Base-by-base conservation (phyloP, 495 filamentous ascomycete genomes). In the Cercophora samala region DNA sequence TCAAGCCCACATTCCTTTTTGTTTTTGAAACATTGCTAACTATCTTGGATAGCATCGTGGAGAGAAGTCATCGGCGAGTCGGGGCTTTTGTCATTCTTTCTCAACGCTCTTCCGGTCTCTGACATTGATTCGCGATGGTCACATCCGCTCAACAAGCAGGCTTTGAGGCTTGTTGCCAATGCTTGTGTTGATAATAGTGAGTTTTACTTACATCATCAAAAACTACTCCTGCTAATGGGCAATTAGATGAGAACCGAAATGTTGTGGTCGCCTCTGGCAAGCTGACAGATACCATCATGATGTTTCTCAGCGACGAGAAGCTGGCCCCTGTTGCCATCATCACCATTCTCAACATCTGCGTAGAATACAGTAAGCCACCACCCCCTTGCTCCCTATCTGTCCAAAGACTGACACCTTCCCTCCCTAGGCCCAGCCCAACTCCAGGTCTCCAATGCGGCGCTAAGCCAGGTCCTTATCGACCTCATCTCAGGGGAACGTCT, bases 101-200 rank as follows among this genome's bases (percentile, higher is more conserved):
- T 92, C 11, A 71, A 80, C 19, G 68, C 88, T 5, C 69, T 90
- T 55, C 75, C 84, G 11, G 77, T 72, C 0, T 70, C 78, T 19
- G 74, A 75, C 9, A 67, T 8, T 17, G 37, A 11, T 9, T 46
- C 11, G 5, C 15, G 2, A 46, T 8, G 37, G 37, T 46, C 71
- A 1, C 68, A 68, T 17, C 55, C 70, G 6, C 73, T 86, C 5
- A 73, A 75, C 42, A 74, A 78, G 22, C 87, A 91, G 69, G 81
- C 85, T 26, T 78, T 95, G 32, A 86, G 90, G 18, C 68, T 94
- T 24, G 80, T 93, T 71, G 91, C 90, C 2, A 94, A 94, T 75
- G 87, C 86, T n/a, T 93, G 90, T 76, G 91, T 91, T 56, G 91
- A 94, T 72, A 89, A 86, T 64, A 86, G 91, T 90, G 77, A 71